Evolutionary conservation across 371 early-diverging fungal genomes (phyloP).

Genomic region (Apophysomyces elegans): DNA sequence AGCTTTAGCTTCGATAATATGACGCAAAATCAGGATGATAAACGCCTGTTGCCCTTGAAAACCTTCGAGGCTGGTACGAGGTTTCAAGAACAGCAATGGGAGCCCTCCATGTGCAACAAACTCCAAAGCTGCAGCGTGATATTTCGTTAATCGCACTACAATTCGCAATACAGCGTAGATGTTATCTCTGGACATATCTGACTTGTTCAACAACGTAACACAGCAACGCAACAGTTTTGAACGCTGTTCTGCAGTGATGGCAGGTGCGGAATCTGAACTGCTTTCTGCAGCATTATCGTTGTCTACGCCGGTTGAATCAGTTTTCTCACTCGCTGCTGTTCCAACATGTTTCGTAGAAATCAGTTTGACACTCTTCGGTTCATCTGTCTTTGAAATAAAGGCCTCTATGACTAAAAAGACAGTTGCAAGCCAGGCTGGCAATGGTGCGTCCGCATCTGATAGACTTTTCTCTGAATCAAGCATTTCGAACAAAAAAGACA

Average conservation of each 20-base stretch:
- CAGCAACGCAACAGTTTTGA: slow-evolving; percentile 43
- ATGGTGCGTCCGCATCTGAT: slow-evolving; percentile 22
- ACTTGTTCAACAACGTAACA: slow-evolving; percentile 50
- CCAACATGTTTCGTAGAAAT: background rate
- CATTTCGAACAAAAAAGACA: slow-evolving; percentile 53
- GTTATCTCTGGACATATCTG: slow-evolving; percentile 53
- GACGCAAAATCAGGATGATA: slow-evolving; percentile 83
- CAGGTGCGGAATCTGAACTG: background rate
- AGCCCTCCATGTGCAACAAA: slow-evolving; percentile 77
- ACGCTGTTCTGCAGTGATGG: slow-evolving; percentile 38
- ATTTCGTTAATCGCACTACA: slow-evolving; percentile 80
- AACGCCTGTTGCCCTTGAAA: slow-evolving; percentile 77
- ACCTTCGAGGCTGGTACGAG: slow-evolving; percentile 52
- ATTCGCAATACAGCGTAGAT: slow-evolving; percentile 77
- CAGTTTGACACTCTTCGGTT: slow-evolving; percentile 53
- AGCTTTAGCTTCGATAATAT: slow-evolving; percentile 77
- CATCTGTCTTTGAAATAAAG: slow-evolving; percentile 67
- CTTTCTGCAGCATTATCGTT: background rate
- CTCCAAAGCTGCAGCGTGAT: slow-evolving; percentile 60
- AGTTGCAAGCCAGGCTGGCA: slow-evolving; percentile 68
- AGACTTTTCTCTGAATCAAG: slow-evolving; percentile 18
- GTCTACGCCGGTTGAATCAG: too few relatives aligned
- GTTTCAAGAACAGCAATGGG: slow-evolving; percentile 57
- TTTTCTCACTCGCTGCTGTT: background rate
- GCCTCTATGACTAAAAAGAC: slow-evolving; percentile 72